Base-by-base conservation (phyloP, 2,329 filamentous ascomycete species). In the Arachnomyces sp. region DNA sequence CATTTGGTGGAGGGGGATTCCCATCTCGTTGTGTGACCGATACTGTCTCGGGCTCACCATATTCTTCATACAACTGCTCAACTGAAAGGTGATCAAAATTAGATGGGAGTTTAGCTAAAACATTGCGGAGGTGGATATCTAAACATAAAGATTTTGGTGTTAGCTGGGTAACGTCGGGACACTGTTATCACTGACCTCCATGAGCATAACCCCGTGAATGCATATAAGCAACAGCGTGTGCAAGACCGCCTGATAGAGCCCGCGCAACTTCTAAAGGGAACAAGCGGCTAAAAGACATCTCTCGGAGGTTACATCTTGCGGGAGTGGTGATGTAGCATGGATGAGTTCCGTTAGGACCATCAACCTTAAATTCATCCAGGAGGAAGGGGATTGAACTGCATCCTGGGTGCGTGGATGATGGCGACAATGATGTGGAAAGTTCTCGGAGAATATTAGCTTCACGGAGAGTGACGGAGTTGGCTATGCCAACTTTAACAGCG, bases 41-140 rank as follows among this genome's bases (percentile, higher is more conserved):
- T 2, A 57, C 44, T 30, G 47, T 52, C 42, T 59, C 48, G 0
- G 57, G 57, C n/a, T 52, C 29, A 6, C 55, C 56, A 31, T 55
- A 59, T 42, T 47, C 42, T 31, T 60, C 41, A 39, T 61, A 54
- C 2, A 64, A 39, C 40, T 63, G 47, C 13, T 56, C 39, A 6
- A 57, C 45, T 2, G 59, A 60, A 14, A 63, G 51, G 0, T 50
- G 6, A 40, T 58, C 45, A 30, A 60, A 51, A 28, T 28, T 49
- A 16, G 45, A 49, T 3, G 53, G 52, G 1, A 57, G 45, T 11
- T 51, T 53, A 8, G 48, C 15, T 7, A 58, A 30, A 31, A 56
- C 37, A 12, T 59, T 62, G 20, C 41, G 36, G 3, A 61, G 44
- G 44, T 58, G 55, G 14, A 63, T 43, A 44, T 59, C 54, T 59